phyloP scores from a whole-genome alignment of 768 basidiomycete genomes.

The Pleurotus citrinopileatus region DNA sequence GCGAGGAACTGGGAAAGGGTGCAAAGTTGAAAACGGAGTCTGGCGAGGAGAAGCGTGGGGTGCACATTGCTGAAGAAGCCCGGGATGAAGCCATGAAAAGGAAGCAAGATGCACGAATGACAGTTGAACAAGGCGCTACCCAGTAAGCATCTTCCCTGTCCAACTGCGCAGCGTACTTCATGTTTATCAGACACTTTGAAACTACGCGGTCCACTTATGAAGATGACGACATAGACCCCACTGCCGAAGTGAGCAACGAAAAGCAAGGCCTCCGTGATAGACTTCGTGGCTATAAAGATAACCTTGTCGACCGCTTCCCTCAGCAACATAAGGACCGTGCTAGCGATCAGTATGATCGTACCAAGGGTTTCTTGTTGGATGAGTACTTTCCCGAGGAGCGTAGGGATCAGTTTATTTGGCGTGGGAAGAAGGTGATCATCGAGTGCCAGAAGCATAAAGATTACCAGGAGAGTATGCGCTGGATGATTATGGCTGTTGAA shows the following conservation, averaged over 20 bases:
- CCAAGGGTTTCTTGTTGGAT: slow-evolving; percentile 67
- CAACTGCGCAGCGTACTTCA: too few species aligned
- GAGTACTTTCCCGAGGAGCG: slow-evolving; percentile 90
- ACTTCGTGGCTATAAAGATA: slow-evolving; percentile 15
- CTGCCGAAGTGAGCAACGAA: background rate
- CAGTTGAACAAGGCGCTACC: background rate
- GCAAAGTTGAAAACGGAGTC: background rate
- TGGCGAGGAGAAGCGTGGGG: background rate
- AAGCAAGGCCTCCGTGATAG: background rate
- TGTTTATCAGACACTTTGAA: background rate
- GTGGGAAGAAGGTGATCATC: slow-evolving; percentile 88
- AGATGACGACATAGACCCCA: background rate
- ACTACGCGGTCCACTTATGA: background rate
- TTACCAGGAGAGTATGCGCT: slow-evolving; percentile 75
- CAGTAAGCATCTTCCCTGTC: background rate
- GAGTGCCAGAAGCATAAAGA: slow-evolving; percentile 91
- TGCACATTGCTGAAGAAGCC: background rate
- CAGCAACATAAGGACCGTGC: slow-evolving; percentile 63
- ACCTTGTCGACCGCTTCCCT: slow-evolving; percentile 51
- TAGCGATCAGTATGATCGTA: slow-evolving; percentile 50
- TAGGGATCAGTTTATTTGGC: slow-evolving; percentile 88
- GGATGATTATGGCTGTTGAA: slow-evolving; percentile 62
- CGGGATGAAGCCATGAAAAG: background rate
- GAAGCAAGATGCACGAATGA: background rate
- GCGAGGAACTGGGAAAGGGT: background rate